Conservation (phyloP, 1,284 basidiomycete species). For the Lignosus rhinocerotis region DNA sequence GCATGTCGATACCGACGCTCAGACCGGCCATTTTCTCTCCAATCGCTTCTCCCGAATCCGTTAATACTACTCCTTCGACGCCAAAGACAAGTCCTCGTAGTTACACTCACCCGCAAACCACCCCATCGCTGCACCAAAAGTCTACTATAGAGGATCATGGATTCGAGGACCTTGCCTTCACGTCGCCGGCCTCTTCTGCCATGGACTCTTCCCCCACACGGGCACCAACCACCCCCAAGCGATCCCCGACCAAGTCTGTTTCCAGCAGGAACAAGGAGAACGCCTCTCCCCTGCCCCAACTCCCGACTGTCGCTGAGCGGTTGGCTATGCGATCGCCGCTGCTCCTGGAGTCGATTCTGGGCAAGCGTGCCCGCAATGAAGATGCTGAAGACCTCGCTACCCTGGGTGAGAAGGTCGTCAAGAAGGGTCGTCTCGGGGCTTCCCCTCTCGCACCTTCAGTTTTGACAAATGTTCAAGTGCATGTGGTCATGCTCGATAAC, state of each 20-base stretch:
- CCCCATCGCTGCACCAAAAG: slow-evolving; percentile 40
- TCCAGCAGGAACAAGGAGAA: slow-evolving; percentile 47
- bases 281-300: slow-evolving; percentile 34
- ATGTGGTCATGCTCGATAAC: slow-evolving; percentile 11
- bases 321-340: slow-evolving; percentile 32
- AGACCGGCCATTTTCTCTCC: slow-evolving; percentile 13
- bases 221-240: slow-evolving; percentile 26
- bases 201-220: slow-evolving; percentile 11
- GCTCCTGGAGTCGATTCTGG: slow-evolving; percentile 35
- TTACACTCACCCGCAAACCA: background rate
- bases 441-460: slow-evolving; percentile 11
- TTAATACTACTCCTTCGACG: slow-evolving; percentile 16
- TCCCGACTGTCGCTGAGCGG: slow-evolving; percentile 37
- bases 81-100: slow-evolving; percentile 20
- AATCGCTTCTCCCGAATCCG: background rate
- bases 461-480: slow-evolving; percentile 14
- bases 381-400: slow-evolving; percentile 25
- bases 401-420: slow-evolving; percentile 25
- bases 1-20: slow-evolving; percentile 5
- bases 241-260: slow-evolving; percentile 21
- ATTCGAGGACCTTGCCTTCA: slow-evolving; percentile 1
- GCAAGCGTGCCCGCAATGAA: slow-evolving; percentile 41
- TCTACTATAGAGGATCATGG: slow-evolving; percentile 14
- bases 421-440: slow-evolving; percentile 29
- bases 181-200: slow-evolving; percentile 14